Percentiles rank a stretch among this genome's conserved stretches.
Evolutionary conservation across 2,329 filamentous ascomycete genomes (phyloP).

Genomic region (Exophiala lecanii-corni): DNA sequence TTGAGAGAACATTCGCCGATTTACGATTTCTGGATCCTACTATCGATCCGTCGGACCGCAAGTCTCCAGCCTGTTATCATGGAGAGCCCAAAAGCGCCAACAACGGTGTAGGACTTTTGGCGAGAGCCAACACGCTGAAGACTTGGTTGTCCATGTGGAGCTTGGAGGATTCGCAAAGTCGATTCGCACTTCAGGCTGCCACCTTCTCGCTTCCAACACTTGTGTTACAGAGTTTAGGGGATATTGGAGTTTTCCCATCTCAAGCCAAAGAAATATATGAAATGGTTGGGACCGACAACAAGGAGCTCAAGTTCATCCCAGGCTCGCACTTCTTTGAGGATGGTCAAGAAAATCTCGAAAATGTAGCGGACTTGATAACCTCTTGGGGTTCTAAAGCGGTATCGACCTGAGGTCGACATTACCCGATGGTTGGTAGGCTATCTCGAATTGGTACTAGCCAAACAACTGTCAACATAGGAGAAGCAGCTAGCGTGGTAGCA

Average conservation of each 20-base stretch:
- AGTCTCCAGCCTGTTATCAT: not conserved
- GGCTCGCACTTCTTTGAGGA: slow-evolving; percentile 7
- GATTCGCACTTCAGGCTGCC: not conserved
- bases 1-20: slow-evolving; percentile 5
- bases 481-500: no score
- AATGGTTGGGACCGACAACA: slow-evolving; percentile 3
- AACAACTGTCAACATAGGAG: no score
- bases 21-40: slow-evolving; percentile 2
- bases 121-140: not conserved
- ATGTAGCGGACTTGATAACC: not conserved
- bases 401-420: no score
- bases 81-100: slow-evolving; percentile 3
- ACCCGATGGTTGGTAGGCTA: no score
- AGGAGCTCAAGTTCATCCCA: slow-evolving; percentile 1
- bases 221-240: slow-evolving; percentile 3
- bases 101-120: slow-evolving; percentile 1
- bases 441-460: no score
- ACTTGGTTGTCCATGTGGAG: slow-evolving; percentile 9
- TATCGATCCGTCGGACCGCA: slow-evolving; percentile 7
- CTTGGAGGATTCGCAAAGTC: slow-evolving; percentile 1
- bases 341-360: slow-evolving; percentile 3
- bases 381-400: no score
- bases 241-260: slow-evolving; percentile 6
- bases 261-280: not conserved
- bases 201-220: slow-evolving; percentile 1